Base-by-base conservation (phyloP, 345 rosid species). In the Salix koriyanagi region DNA sequence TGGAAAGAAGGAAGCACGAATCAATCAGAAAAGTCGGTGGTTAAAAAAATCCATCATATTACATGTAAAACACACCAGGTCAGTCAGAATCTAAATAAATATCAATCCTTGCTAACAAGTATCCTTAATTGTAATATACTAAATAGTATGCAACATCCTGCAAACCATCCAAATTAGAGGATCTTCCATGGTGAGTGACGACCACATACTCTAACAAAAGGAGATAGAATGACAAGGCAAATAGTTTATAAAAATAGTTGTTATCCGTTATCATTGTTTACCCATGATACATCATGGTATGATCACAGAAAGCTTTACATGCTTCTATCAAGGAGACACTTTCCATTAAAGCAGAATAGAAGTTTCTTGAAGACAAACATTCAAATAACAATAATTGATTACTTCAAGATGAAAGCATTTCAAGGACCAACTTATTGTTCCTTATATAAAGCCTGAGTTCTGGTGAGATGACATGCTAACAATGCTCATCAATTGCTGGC, bases 1-100 rank as follows among this genome's bases (percentile, higher is more conserved):
- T 18, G 37, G 26, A 75, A 32, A 74, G 67, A 48, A 73, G 48
- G 39, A 65, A 50, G 60, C 65, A 28, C 15, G 66, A 81, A 67
- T 70, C 62, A 67, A 62, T 60, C 0, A 67, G 10, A 4, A 69
- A 39, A 75, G 37, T 21, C 21, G 23, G 71, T 25, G 71, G 30
- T 52, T 42, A 30, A 30, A 23, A 21, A 37, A 30, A 7, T 8
- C 32, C 19, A 42, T n/a, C 72, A 62, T 67, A 56, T 13, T n/a
- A 8, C 7, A 62, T 11, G 8, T 16, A 34, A 16, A 30, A 58
- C 42, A 70, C 48, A 61, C 25, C 44, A 60, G 76, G 30, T 37
- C 19, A 68, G 42, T 32, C 9, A 70, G 42, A 36, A 69, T 58
- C 44, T 21, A 50, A 72, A 56, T 21, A 13, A 8, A 52, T 28